Percentiles rank a stretch among this genome's conserved stretches.
These are phyloP conservation scores for Pleurotus djamor DNA, from an alignment of 768 basidiomycete genomes.

Conservation along the genomic window DNA sequence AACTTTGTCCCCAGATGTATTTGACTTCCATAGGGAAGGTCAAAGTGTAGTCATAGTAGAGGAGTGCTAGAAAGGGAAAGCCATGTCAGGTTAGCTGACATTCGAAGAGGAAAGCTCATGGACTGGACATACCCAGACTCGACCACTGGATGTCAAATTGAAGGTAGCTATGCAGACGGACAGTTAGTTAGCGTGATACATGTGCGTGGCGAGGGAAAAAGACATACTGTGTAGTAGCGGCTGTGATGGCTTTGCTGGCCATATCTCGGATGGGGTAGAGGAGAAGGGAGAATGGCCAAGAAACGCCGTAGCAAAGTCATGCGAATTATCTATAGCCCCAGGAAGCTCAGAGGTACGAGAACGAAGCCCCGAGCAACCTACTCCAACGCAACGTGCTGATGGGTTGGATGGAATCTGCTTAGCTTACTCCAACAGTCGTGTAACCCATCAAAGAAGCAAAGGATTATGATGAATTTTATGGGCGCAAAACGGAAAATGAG, in stretches of 20 bases:
- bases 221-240: constrained; percentile 11
- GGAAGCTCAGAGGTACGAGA: too few relatives aligned
- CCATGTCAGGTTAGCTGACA: too few relatives aligned
- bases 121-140: constrained; percentile 13
- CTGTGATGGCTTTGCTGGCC: constrained; percentile 9
- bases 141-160: constrained; percentile 17
- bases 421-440: too few relatives aligned
- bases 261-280: background rate
- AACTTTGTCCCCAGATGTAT: constrained; percentile 26
- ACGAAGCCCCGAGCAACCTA: too few relatives aligned
- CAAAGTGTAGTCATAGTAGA: constrained; percentile 30
- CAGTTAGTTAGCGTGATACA: background rate
- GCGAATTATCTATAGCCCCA: too few relatives aligned
- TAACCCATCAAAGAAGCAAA: too few relatives aligned
- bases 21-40: constrained; percentile 26
- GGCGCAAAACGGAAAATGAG: too few relatives aligned
- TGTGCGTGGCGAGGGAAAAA: background rate
- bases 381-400: too few relatives aligned
- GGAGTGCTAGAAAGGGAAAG: constrained; percentile 13
- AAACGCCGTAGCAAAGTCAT: too few relatives aligned
- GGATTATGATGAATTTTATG: too few relatives aligned
- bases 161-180: constrained; percentile 10
- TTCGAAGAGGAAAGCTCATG: too few relatives aligned
- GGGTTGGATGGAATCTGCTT: too few relatives aligned
- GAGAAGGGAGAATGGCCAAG: background rate